These are phyloP conservation scores for Bidens hawaiensis DNA, from an alignment of 140 eudicot species.

Conservation along the genomic window DNA sequence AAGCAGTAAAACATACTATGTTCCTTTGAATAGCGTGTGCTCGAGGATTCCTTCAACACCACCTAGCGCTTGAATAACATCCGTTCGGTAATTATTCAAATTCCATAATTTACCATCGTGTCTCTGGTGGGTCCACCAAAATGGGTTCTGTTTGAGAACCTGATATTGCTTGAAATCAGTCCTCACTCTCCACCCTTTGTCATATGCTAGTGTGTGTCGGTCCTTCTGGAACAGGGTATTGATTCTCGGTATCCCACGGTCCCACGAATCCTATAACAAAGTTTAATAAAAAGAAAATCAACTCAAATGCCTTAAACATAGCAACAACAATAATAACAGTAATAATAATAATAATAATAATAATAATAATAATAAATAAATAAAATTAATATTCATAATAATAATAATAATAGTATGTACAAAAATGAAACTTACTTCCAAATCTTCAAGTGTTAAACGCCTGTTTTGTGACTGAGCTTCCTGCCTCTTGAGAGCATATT, in stretches of 20 bases:
- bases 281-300: not conserved
- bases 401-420: not conserved
- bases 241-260: constrained; percentile 95
- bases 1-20: constrained; percentile 53
- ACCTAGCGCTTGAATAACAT: constrained; percentile 96
- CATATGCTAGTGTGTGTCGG: constrained; percentile 92
- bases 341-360: no score
- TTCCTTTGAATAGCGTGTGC: constrained; percentile 95
- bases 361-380: no score
- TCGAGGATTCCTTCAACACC: constrained; percentile 97
- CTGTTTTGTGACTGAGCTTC: constrained; percentile 99
- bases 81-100: constrained; percentile 92
- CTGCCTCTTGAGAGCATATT: constrained; percentile 93
- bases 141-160: constrained; percentile 89
- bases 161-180: constrained; percentile 96
- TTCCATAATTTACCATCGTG: constrained; percentile 98
- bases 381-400: no score
- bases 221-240: constrained; percentile 96
- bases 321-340: no score
- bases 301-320: not conserved
- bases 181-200: constrained; percentile 98
- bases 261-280: constrained; percentile 81
- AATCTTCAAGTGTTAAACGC: constrained; percentile 88
- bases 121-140: constrained; percentile 99
- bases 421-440: constrained; percentile 52